Base-by-base conservation (phyloP, 352 stramenopile genomes). In the Pythium diclinum region DNA sequence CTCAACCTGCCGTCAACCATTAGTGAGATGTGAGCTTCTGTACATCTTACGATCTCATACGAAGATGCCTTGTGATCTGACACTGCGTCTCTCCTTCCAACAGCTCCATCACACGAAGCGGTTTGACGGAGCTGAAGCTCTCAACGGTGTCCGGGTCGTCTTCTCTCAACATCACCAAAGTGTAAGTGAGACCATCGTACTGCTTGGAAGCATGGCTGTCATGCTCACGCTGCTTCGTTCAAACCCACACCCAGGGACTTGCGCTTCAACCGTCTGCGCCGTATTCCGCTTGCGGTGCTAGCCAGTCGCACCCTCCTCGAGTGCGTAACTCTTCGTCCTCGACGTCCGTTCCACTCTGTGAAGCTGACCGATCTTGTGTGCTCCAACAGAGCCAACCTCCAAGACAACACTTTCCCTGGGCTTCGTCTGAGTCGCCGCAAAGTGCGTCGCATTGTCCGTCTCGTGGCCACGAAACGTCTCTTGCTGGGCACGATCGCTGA, bases 341-440 rank as follows among this genome's bases (percentile, higher is more conserved):
- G 25, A 28, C 25, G 25, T 28, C 25, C 25, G 25, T 28, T 28
- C 25, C 25, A 28, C 25, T 48, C 33, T 48, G 40, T 10, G 40
- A 23, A 17, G 28, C 44, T 21, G 17, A 51, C 17, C 16, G 6
- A 25, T 9, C n/a, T n/a, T 16, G 23, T 0, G 33, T 65, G 23
- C 10, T 17, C 36, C 33, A 38, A 25, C 28, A 69, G 63, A 33
- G 30, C 14, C 46, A 61, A 69, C 46, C 42, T 69, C 6, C 2
- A 46, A 0, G 25, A 16, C 6, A 69, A 64, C 34, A 33, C 52
- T 2, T 33, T 69, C 17, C 32, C 49, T 14, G 47, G 34, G 14
- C 47, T 69, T n/a, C 63, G 49, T 8, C 40, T 71, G 38, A 71
- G 64, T 23, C 44, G 25, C 13, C 64, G 56, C 21, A 65, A 65